Evolutionary conservation across 2,329 filamentous ascomycete genomes (phyloP).

Genomic region (Aspergillus fumigatus): DNA sequence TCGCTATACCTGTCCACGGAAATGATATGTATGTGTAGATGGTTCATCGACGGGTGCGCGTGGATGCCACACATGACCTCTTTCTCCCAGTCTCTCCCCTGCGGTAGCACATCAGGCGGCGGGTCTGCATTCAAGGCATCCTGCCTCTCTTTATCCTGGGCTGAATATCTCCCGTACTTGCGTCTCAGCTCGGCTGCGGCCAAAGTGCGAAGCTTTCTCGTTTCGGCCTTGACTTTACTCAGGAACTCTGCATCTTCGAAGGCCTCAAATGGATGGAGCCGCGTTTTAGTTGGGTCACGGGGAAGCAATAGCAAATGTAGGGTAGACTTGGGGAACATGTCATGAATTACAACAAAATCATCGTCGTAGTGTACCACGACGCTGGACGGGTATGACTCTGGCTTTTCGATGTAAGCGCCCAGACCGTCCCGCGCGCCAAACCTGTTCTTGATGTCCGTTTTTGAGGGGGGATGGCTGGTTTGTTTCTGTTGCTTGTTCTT

Average conservation of each 20-base stretch:
- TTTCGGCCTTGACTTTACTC: conserved; percentile 56
- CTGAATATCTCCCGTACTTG: conserved; percentile 60
- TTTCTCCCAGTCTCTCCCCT: conserved; percentile 70
- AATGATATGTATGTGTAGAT: conserved; percentile 85
- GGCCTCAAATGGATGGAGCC: conserved; percentile 70
- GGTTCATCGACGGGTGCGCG: conserved; percentile 83
- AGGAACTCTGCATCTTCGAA: conserved; percentile 70
- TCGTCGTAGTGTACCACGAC: conserved; percentile 62
- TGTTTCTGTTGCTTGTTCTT: conserved; percentile 41
- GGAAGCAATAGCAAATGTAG: conserved; percentile 87
- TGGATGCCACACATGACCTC: conserved; percentile 79
- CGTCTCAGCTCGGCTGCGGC: conserved; percentile 73
- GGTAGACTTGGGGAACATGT: conserved; percentile 79
- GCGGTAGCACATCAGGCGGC: conserved; percentile 52
- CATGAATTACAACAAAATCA: conserved; percentile 72
- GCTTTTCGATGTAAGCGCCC: conserved; percentile 61
- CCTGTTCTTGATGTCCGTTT: conserved; percentile 15
- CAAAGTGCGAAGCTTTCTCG: conserved; percentile 56
- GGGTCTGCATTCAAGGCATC: conserved; percentile 58
- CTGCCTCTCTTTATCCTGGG: conserved; percentile 58
- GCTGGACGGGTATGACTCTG: conserved; percentile 54
- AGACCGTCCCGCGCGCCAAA: conserved; percentile 58
- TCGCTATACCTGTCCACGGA: conserved; percentile 72
- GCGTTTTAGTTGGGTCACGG: conserved; percentile 57
- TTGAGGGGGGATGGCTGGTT: conserved; percentile 12